phyloP scores from a whole-genome alignment of 345 rosid genomes.

The Salix exigua region DNA sequence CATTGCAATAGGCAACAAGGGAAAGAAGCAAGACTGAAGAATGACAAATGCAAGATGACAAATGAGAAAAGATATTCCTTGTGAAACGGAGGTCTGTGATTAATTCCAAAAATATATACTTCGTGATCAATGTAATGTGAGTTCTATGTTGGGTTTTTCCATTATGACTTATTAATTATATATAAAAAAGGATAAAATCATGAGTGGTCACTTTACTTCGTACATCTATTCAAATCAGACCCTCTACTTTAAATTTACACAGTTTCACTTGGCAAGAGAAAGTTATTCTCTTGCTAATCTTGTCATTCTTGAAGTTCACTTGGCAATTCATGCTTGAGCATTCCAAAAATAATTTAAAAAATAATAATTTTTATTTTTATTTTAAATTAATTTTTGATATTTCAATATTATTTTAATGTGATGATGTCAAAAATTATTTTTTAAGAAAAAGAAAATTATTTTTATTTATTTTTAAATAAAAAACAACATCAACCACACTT shows the following conservation, averaged over 20 bases:
- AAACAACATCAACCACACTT: fast-evolving
- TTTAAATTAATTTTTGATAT: too few species aligned
- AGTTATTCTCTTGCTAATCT: neutral
- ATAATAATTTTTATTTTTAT: too few species aligned
- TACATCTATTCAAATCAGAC: neutral
- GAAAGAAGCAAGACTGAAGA: slow-evolving; percentile 2
- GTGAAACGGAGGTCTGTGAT: neutral
- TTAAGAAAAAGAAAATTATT: too few species aligned
- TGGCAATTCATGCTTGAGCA: too few species aligned
- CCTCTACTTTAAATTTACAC: too few species aligned
- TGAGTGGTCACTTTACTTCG: neutral
- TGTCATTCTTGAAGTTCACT: neutral
- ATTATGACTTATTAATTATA: too few species aligned
- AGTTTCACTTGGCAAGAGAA: too few species aligned
- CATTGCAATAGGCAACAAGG: slow-evolving; percentile 26
- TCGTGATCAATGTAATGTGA: neutral
- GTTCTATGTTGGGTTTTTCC: neutral
- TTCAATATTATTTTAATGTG: too few species aligned
- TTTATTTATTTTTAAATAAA: too few species aligned
- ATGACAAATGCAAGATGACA: slow-evolving; percentile 31
- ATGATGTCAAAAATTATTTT: too few species aligned
- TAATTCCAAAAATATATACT: neutral
- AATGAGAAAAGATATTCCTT: neutral
- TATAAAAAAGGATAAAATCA: neutral
- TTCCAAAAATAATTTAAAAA: too few species aligned